A percentile compares a stretch with the other conserved stretches of the same genome.
Conservation (phyloP, 2,329 filamentous ascomycete genomes). For the Ophiosphaerella herpotricha region DNA sequence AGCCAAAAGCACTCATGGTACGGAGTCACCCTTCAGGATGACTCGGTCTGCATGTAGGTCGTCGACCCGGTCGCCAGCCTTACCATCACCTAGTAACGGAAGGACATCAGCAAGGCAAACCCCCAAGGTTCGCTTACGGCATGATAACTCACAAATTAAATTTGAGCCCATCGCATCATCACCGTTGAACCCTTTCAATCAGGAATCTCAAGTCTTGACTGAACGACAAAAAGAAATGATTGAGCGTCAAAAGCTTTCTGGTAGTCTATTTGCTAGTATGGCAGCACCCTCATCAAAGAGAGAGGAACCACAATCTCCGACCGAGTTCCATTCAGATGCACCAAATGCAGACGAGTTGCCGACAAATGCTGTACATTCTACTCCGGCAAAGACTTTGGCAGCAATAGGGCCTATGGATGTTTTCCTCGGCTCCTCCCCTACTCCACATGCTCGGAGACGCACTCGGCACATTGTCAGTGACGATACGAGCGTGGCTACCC, state of each 20-base stretch:
- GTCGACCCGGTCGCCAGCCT: slow-evolving; percentile 32
- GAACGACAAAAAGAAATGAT: slow-evolving; percentile 79
- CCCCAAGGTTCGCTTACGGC: slow-evolving; percentile 64
- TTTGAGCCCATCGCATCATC: slow-evolving; percentile 73
- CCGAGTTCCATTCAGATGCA: slow-evolving; percentile 37
- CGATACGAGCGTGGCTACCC: slow-evolving; percentile 33
- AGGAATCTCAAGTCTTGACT: slow-evolving; percentile 75
- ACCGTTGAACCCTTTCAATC: slow-evolving; percentile 48
- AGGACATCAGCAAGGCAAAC: slow-evolving; percentile 34
- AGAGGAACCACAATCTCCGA: slow-evolving; percentile 26
- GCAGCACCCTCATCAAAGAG: slow-evolving; percentile 23
- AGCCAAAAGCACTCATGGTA: slow-evolving; percentile 27
- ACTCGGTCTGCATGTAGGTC: slow-evolving; percentile 27
- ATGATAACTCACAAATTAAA: slow-evolving; percentile 81
- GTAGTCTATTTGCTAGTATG: slow-evolving; percentile 70
- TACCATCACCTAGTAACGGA: slow-evolving; percentile 22
- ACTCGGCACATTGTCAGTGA: slow-evolving; percentile 32
- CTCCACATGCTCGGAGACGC: slow-evolving; percentile 36
- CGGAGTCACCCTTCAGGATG: slow-evolving; percentile 35
- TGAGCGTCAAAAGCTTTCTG: slow-evolving; percentile 69
- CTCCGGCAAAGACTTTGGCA: slow-evolving; percentile 30
- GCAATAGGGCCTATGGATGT: slow-evolving; percentile 41
- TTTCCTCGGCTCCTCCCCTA: slow-evolving; percentile 44
- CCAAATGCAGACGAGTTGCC: slow-evolving; percentile 30
- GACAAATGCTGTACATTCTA: slow-evolving; percentile 24